Base-by-base conservation (phyloP, 2,329 filamentous ascomycete species). In the Pseudocercospora pini-densiflorae region DNA sequence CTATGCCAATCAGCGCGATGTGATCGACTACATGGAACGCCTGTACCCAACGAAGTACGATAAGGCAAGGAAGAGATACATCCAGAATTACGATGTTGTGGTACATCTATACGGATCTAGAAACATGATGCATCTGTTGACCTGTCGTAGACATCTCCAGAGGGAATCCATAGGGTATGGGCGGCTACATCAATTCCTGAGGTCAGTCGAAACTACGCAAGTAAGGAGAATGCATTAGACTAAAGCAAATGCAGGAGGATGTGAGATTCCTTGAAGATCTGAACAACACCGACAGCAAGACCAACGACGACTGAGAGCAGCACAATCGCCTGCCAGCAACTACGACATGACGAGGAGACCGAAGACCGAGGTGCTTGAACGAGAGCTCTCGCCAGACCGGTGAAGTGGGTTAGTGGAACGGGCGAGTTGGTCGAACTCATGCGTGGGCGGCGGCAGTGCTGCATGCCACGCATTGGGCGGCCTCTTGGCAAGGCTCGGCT, bases 21-120 rank as follows among this genome's bases (percentile, higher is more conserved):
- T 64, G 16, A 60, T 64, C 54, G 55, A 59, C 14, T 59, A 64
- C 40, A 36, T 64, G 54, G 62, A 64, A 43, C n/a, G 23, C 9
- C 21, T 59, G n/a, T 64, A 64, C 5, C 62, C 62, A 10, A 64
- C 62, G 16, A 43, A 19, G 9, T 64, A 33, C 19, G 62, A 64
- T 23, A 43, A 27, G 27, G 36, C 33, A 29, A 45, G 31, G 21
- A 51, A 29, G 43, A 64, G 36, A 21, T 59, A 53, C 14, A 45
- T 64, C 7, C 62, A 64, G 40, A 64, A 64, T 29, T 64, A 60
- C 14, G 43, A 64, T 24, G 57, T 64, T 23, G 62, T 53, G 29
- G 62, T 64, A 59, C 16, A 24, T 24, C 47, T 12, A 24, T 2
- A 40, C 40, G n/a, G 23, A 21, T 53, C 29, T 54, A 31, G 10